Base-by-base conservation (phyloP, 2,329 filamentous ascomycete species). In the Blastomyces gilchristii region DNA sequence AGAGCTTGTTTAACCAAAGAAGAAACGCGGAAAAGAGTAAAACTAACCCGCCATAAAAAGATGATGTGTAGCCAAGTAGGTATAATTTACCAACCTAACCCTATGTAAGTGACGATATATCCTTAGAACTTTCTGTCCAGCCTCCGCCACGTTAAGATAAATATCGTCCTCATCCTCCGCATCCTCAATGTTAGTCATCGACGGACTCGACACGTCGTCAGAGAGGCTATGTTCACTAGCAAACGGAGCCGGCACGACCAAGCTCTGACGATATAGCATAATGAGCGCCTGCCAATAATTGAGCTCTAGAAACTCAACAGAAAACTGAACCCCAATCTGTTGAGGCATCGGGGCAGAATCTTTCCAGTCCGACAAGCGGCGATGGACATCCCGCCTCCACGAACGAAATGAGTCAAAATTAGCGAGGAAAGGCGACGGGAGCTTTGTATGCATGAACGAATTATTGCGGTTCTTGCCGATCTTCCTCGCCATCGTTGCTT, bases 221-320 rank as follows among this genome's bases (percentile, higher is more conserved):
- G 82, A 79, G 2, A 81, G 80, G 50, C 79, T 82, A 7, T 86
- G 86, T 75, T 97, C 93, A 62, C 86, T 86, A 62, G 92, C 90
- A 63, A 97, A 86, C 71, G 91, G 86, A 50, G 88, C 85, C 0
- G 93, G 93, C 22, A 96, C 90, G 58, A 90, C 88, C 65, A 96
- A 76, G 74, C 91, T 94, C 75, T 96, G 93, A 62, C 93, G 83
- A 74, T 97, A 97, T 25, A 97, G 83, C 87, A 97, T 91, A 68
- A 97, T 95, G 65, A 97, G 87, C 3, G 91, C 91, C 74, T 97
- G 93, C 92, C 93, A 97, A 76, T 97, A 97, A 74, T 97, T 97
- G 65, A 97, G 82, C 70, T 97, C 91, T 4, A 97, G 77, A 70
- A 97, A 96, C 63, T 96, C 88, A 1, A 90, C 86, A 0, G 89